Percentiles rank a stretch among this genome's conserved stretches.
These are phyloP conservation scores for Cryomyces minteri DNA, from an alignment of 495 filamentous ascomycete species.

Conservation along the genomic window DNA sequence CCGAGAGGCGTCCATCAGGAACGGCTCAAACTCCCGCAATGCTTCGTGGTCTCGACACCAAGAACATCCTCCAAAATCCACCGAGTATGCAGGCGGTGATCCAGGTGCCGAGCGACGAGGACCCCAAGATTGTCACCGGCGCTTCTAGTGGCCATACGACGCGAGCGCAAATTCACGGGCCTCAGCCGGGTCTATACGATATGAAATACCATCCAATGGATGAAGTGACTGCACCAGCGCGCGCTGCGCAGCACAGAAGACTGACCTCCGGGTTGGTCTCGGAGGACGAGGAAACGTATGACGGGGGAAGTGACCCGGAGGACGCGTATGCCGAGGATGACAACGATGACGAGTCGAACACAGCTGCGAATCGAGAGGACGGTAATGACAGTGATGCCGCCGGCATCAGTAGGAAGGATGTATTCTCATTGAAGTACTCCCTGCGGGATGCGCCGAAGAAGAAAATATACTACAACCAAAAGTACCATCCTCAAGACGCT, in stretches of 20 bases:
- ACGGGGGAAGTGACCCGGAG: too few species aligned
- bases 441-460: too few species aligned
- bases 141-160: slow-evolving; percentile 3
- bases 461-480: too few species aligned
- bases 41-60: slow-evolving; percentile 1
- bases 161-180: background rate
- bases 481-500: too few species aligned
- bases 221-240: slow-evolving; percentile 8
- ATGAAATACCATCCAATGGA: slow-evolving; percentile 21
- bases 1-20: too few species aligned
- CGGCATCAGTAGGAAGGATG: too few species aligned
- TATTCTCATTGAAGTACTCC: too few species aligned
- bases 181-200: slow-evolving; percentile 8
- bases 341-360: too few species aligned
- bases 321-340: too few species aligned
- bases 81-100: background rate
- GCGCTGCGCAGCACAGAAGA: slow-evolving; percentile 5
- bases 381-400: too few species aligned
- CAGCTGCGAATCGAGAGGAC: too few species aligned
- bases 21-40: background rate
- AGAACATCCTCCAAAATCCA: slow-evolving; percentile 4
- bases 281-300: too few species aligned
- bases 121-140: background rate
- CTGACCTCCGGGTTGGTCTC: background rate
- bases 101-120: slow-evolving; percentile 1